A percentile compares a stretch with the other conserved stretches of the same genome.
phyloP scores from a whole-genome alignment of 2,329 filamentous ascomycete genomes.

The Paraphaeosphaeria minitans region DNA sequence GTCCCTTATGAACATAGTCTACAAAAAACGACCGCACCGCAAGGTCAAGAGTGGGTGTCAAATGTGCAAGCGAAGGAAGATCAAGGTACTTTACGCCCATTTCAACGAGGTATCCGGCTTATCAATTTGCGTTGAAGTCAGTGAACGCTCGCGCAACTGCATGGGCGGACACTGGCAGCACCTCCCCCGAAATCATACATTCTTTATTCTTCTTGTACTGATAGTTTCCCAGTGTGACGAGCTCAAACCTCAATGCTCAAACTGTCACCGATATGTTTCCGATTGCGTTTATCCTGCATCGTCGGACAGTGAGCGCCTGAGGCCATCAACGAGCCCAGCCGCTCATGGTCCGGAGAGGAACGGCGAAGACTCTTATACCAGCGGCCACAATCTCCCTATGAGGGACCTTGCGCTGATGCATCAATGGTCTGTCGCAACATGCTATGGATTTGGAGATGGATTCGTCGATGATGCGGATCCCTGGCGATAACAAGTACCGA shows the following conservation, averaged over 20 bases:
- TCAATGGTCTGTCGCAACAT: conserved; percentile 24
- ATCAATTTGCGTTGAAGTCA: not conserved
- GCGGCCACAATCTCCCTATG: not conserved
- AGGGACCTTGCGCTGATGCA: conserved; percentile 21
- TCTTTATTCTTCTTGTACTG: not conserved
- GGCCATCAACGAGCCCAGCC: conserved; percentile 12
- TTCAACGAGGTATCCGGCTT: not conserved
- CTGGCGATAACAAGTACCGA: conserved; percentile 21
- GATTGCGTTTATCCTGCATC: conserved; percentile 22
- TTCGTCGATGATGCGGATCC: conserved; percentile 15
- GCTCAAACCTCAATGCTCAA: conserved; percentile 24
- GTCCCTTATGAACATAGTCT: conserved; percentile 10
- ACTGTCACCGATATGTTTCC: conserved; percentile 22
- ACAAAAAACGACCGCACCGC: conserved; percentile 20
- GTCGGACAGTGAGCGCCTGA: conserved; percentile 6
- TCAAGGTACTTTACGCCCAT: conserved; percentile 14
- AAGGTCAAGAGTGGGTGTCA: conserved; percentile 24
- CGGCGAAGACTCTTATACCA: conserved; percentile 10
- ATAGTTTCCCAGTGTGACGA: conserved; percentile 23
- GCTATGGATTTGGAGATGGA: conserved; percentile 22
- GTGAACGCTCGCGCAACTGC: not conserved
- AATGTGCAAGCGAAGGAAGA: conserved; percentile 22
- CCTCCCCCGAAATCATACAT: not conserved
- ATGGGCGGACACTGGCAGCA: not conserved
- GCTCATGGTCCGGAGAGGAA: conserved; percentile 14